A percentile compares a stretch with the other conserved stretches of the same genome.
These are phyloP conservation scores for Rhododendron simsii DNA, from an alignment of 148 eudicot genomes.

Conservation along the genomic window DNA sequence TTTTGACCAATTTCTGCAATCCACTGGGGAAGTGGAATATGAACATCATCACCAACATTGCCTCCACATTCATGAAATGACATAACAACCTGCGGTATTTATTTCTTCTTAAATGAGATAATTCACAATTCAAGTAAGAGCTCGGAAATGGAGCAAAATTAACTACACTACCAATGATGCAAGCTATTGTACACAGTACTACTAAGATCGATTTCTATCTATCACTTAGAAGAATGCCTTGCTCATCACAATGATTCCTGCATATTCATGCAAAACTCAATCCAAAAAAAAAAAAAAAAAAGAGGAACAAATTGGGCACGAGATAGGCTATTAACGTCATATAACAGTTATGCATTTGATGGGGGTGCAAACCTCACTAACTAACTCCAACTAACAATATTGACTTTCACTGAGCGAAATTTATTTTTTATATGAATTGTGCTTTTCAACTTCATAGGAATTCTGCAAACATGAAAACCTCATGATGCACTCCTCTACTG, in stretches of 20 bases:
- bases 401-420: no score
- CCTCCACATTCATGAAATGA: conserved; percentile 97
- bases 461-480: neutral
- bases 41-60: conserved; percentile 77
- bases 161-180: neutral
- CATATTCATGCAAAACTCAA: neutral
- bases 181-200: neutral
- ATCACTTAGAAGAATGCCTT: neutral
- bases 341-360: neutral
- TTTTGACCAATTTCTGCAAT: conserved; percentile 61
- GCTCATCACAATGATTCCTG: neutral
- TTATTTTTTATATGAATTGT: neutral
- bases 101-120: neutral
- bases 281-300: neutral
- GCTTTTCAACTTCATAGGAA: neutral
- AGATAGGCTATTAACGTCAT: neutral
- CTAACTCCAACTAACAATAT: no score
- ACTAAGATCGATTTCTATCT: neutral
- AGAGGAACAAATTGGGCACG: neutral
- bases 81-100: conserved; percentile 61
- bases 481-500: neutral
- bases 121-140: neutral
- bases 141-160: neutral
- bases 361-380: no score
- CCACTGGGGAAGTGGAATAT: conserved; percentile 89